Conservation (phyloP, 768 basidiomycete genomes). For the Kwoniella europaea region DNA sequence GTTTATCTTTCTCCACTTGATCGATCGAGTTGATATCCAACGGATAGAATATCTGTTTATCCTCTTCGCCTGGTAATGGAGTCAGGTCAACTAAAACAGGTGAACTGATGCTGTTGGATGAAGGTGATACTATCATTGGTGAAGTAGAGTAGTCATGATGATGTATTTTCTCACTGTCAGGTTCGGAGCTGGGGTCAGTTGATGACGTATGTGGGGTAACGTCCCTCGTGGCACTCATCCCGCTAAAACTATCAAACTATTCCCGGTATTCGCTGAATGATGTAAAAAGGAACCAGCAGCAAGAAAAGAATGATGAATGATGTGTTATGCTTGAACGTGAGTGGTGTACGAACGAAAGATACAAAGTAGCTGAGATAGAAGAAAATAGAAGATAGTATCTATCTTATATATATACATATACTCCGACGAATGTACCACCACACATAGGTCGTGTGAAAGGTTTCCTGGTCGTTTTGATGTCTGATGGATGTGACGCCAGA, state of each 20-base stretch:
- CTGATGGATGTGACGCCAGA: conserved; percentile 13
- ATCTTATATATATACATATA: neutral
- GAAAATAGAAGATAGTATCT: neutral
- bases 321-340: neutral
- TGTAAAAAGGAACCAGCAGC: neutral
- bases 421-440: neutral
- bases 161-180: conserved; percentile 5
- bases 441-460: neutral
- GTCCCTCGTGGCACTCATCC: conserved; percentile 6
- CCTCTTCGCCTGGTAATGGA: conserved; percentile 24
- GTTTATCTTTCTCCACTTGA: conserved; percentile 11
- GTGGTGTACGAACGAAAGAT: too few relatives aligned
- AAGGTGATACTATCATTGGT: neutral
- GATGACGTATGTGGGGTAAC: conserved; percentile 26
- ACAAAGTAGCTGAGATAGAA: too few relatives aligned
- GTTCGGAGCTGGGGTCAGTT: neutral
- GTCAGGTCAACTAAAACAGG: conserved; percentile 20
- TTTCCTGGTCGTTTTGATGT: neutral
- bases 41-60: conserved; percentile 26
- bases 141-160: conserved; percentile 1
- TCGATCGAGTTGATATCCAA: conserved; percentile 8
- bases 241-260: neutral
- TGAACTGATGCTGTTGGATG: neutral
- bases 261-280: neutral
- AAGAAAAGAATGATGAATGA: too few relatives aligned